phyloP scores from a whole-genome alignment of 768 basidiomycete genomes.

The Psilocybe sp. region DNA sequence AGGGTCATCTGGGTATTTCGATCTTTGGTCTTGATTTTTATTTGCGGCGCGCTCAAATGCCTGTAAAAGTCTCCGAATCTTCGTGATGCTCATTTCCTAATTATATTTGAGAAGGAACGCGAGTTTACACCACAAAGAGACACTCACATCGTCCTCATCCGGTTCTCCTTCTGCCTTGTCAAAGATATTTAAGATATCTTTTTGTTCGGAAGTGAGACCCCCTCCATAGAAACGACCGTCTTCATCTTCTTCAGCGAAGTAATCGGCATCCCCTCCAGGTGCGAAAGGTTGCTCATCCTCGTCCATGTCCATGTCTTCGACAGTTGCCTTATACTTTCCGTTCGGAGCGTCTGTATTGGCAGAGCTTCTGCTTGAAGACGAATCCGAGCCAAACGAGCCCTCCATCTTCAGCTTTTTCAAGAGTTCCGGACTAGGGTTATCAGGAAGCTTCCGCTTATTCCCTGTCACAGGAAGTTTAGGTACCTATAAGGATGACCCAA shows the following conservation, averaged over 20 bases:
- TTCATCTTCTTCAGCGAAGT: constrained; percentile 87
- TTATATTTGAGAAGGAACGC: background rate
- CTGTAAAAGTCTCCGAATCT: constrained; percentile 70
- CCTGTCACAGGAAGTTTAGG: constrained; percentile 64
- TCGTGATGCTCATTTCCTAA: constrained; percentile 58
- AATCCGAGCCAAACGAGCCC: constrained; percentile 11
- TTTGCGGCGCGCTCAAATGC: constrained; percentile 86
- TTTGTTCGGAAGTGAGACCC: constrained; percentile 89
- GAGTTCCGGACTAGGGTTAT: constrained; percentile 77
- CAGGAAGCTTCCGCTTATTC: constrained; percentile 72
- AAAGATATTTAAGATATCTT: constrained; percentile 94
- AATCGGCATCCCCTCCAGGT: constrained; percentile 87
- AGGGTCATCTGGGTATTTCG: constrained; percentile 92
- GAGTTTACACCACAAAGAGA: background rate
- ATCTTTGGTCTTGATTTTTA: constrained; percentile 95
- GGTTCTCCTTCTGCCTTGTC: constrained; percentile 69
- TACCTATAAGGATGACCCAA: constrained; percentile 39
- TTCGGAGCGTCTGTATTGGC: constrained; percentile 16
- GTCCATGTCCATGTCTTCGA: constrained; percentile 56
- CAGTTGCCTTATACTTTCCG: constrained; percentile 38
- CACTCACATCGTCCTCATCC: constrained; percentile 65
- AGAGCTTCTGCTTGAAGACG: constrained; percentile 3
- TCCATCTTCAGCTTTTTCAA: constrained; percentile 77
- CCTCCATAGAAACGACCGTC: constrained; percentile 94
- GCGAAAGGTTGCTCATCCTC: constrained; percentile 48